These are phyloP conservation scores for Epithemia pelagica DNA, from an alignment of 108 stramenopile genomes.

Conservation along the genomic window DNA sequence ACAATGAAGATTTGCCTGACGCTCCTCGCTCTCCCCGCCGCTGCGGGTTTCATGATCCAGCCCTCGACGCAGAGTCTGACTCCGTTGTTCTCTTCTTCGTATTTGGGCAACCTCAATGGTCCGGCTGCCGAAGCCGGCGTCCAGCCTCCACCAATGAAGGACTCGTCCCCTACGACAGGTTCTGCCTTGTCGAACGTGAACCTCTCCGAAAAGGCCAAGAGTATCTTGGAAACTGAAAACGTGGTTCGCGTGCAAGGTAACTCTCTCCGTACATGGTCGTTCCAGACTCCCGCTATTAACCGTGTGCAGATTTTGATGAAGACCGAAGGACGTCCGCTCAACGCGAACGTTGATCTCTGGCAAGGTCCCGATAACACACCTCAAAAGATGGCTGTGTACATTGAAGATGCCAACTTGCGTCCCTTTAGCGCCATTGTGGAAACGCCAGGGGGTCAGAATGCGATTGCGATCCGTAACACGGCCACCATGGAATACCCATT, in stretches of 20 bases:
- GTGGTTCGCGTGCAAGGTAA: constrained; percentile 51
- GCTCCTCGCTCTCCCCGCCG: constrained; percentile 4
- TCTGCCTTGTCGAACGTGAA: not conserved
- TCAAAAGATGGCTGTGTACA: constrained; percentile 70
- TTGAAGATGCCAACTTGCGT: constrained; percentile 71
- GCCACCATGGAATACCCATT: constrained; percentile 73
- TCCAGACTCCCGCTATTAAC: constrained; percentile 42
- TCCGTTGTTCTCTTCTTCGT: not conserved
- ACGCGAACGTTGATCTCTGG: constrained; percentile 67
- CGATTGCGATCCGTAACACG: constrained; percentile 76
- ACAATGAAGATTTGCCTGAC: constrained; percentile 4
- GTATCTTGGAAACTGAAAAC: constrained; percentile 1
- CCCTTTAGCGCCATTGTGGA: constrained; percentile 70
- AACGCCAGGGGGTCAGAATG: constrained; percentile 66
- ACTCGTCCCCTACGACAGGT: not conserved
- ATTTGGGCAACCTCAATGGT: not conserved
- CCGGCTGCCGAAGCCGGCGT: too few relatives aligned
- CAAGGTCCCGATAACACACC: constrained; percentile 80
- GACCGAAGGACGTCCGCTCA: constrained; percentile 72
- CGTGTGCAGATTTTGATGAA: constrained; percentile 60
- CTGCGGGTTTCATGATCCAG: constrained; percentile 4
- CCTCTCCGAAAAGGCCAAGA: constrained; percentile 3
- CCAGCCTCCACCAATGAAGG: not conserved
- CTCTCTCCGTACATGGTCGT: constrained; percentile 65
- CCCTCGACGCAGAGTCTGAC: not conserved